Evolutionary conservation across 2,329 filamentous ascomycete genomes (phyloP).

Genomic region (Colletotrichum liaoningense): DNA sequence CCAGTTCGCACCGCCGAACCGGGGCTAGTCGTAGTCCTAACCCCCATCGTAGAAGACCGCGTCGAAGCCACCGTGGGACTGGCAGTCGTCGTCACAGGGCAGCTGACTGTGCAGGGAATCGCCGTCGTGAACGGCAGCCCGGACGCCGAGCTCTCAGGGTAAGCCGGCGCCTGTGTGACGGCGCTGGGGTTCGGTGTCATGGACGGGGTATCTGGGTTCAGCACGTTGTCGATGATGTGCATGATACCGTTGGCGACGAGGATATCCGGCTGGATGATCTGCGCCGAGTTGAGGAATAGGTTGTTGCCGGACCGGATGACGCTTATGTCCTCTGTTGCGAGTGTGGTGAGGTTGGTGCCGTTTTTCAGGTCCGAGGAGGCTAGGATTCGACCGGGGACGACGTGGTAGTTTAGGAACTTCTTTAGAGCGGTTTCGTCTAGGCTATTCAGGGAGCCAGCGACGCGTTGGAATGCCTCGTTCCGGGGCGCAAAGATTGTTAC

Average conservation of each 20-base stretch:
- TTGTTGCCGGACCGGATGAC: constrained; percentile 54
- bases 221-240: constrained; percentile 66
- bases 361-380: constrained; percentile 57
- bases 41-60: constrained; percentile 39
- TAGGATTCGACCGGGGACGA: constrained; percentile 63
- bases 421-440: constrained; percentile 53
- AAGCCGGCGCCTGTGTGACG: constrained; percentile 49
- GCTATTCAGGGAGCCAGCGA: constrained; percentile 55
- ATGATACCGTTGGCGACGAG: constrained; percentile 68
- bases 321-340: constrained; percentile 54
- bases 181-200: constrained; percentile 50
- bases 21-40: constrained; percentile 40
- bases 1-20: constrained; percentile 24
- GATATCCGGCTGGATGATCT: constrained; percentile 63
- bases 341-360: constrained; percentile 45
- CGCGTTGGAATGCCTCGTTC: constrained; percentile 61
- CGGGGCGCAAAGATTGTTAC: constrained; percentile 67
- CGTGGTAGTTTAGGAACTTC: constrained; percentile 66
- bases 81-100: constrained; percentile 47
- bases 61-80: constrained; percentile 37
- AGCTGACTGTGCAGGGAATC: constrained; percentile 55
- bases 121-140: constrained; percentile 52
- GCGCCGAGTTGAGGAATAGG: constrained; percentile 65
- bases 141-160: constrained; percentile 37
- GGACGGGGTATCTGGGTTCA: constrained; percentile 54